Evolutionary conservation across 2,329 filamentous ascomycete species (phyloP).

Genomic region (Pseudogymnoascus sp.): DNA sequence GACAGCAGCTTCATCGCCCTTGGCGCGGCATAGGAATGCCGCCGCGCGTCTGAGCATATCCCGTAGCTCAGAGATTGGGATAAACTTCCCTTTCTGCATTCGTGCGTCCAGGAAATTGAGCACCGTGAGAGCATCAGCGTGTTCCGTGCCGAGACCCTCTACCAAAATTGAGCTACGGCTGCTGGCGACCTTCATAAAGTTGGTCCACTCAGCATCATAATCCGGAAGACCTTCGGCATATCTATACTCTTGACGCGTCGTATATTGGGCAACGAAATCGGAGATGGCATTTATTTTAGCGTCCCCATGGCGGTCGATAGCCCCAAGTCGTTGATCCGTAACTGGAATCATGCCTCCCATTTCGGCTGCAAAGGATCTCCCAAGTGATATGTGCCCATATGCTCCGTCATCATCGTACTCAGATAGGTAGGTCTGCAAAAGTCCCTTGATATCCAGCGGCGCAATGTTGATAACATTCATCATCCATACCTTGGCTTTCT

Average conservation of each 20-base stretch:
- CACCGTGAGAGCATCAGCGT: slow-evolving; percentile 51
- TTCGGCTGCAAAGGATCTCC: slow-evolving; percentile 87
- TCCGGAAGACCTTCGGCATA: slow-evolving; percentile 70
- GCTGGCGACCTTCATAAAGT: slow-evolving; percentile 47
- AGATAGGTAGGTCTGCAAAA: slow-evolving; percentile 92
- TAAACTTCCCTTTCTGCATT: slow-evolving; percentile 57
- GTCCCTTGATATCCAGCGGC: slow-evolving; percentile 85
- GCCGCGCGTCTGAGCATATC: slow-evolving; percentile 79
- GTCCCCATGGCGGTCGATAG: slow-evolving; percentile 66
- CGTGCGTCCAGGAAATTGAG: slow-evolving; percentile 66
- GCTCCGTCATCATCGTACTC: slow-evolving; percentile 86
- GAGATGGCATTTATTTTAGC: slow-evolving; percentile 82
- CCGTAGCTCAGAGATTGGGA: slow-evolving; percentile 66
- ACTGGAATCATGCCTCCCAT: slow-evolving; percentile 80
- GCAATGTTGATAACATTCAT: slow-evolving; percentile 71
- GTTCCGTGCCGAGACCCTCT: slow-evolving; percentile 36
- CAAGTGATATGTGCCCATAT: slow-evolving; percentile 86
- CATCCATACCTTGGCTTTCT: slow-evolving; percentile 73
- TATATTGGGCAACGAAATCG: slow-evolving; percentile 95
- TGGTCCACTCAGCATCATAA: slow-evolving; percentile 57
- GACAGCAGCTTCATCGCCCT: slow-evolving; percentile 66
- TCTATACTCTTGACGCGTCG: slow-evolving; percentile 89
- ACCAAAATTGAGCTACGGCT: slow-evolving; percentile 35
- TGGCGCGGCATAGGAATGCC: slow-evolving; percentile 71
- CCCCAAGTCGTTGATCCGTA: slow-evolving; percentile 76